Percentiles rank a stretch among this genome's conserved stretches.
phyloP scores from a whole-genome alignment of 2,329 filamentous ascomycete species.

The Fusarium sp. region DNA sequence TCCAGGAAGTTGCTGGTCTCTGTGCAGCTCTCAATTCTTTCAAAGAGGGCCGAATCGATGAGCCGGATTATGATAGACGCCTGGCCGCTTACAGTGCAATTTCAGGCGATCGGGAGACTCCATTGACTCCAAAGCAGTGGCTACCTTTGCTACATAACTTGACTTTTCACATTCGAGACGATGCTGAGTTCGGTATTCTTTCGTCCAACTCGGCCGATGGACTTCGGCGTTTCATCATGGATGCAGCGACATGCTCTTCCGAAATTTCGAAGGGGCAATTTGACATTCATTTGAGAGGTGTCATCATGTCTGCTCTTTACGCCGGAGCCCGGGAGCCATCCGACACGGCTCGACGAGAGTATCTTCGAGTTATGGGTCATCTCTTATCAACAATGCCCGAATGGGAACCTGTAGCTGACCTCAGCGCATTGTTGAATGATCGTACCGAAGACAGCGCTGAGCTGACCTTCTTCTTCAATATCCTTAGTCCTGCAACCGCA shows the following conservation, averaged over 20 bases:
- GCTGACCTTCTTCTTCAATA: conserved; percentile 88
- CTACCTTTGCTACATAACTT: conserved; percentile 88
- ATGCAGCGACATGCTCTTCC: conserved; percentile 58
- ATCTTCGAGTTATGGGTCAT: conserved; percentile 81
- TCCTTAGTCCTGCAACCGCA: conserved; percentile 89
- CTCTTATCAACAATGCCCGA: conserved; percentile 77
- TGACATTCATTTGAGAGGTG: conserved; percentile 68
- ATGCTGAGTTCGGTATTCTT: conserved; percentile 89
- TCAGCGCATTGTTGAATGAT: conserved; percentile 73
- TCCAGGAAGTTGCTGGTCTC: conserved; percentile 73
- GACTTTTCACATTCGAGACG: conserved; percentile 85
- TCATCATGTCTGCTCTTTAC: conserved; percentile 81
- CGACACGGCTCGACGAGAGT: conserved; percentile 86
- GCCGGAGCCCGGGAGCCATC: conserved; percentile 81
- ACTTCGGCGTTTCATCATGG: conserved; percentile 81
- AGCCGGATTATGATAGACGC: conserved; percentile 88
- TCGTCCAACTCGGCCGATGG: conserved; percentile 82
- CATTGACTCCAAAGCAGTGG: conserved; percentile 81
- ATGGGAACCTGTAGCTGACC: conserved; percentile 79
- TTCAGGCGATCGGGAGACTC: conserved; percentile 68
- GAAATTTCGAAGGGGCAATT: conserved; percentile 58
- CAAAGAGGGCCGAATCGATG: conserved; percentile 77
- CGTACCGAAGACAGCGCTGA: conserved; percentile 73
- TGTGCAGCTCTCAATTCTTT: conserved; percentile 87
- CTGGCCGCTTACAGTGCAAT: conserved; percentile 81